phyloP scores from a whole-genome alignment of 768 basidiomycete genomes.

The Butyriboletus loyo region DNA sequence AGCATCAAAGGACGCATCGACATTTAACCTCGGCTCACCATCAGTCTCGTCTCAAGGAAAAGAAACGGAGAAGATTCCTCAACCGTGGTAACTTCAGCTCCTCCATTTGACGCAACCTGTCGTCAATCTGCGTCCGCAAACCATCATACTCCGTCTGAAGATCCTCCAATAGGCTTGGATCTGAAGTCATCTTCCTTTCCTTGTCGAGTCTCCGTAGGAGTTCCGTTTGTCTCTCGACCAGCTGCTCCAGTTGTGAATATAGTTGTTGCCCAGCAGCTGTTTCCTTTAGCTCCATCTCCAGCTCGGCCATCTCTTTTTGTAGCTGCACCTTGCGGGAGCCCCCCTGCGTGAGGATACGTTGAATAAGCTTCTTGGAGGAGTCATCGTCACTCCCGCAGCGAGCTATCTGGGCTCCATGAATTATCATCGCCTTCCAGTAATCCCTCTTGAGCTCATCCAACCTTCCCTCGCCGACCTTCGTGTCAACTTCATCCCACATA shows the following conservation, averaged over 20 bases:
- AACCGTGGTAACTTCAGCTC: slow-evolving; percentile 7
- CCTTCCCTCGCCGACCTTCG: slow-evolving; percentile 17
- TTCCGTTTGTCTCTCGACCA: slow-evolving; percentile 7
- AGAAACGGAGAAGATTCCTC: neutral
- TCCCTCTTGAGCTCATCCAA: slow-evolving; percentile 3
- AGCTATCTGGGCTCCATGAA: slow-evolving; percentile 6
- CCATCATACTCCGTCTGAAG: slow-evolving; percentile 12
- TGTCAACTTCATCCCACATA: slow-evolving; percentile 36
- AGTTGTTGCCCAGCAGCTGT: slow-evolving; percentile 5
- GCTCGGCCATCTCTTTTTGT: slow-evolving; percentile 8
- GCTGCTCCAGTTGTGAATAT: neutral
- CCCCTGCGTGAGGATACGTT: neutral
- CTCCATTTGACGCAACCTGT: slow-evolving; percentile 9
- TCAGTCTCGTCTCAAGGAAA: neutral
- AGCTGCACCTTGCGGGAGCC: neutral
- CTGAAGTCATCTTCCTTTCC: slow-evolving; percentile 4
- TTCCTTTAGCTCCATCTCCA: slow-evolving; percentile 6
- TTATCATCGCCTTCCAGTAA: slow-evolving; percentile 10
- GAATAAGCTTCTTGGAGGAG: slow-evolving; percentile 9
- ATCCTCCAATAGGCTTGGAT: neutral
- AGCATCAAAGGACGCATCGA: neutral
- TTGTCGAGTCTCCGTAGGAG: slow-evolving; percentile 5
- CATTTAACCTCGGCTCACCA: neutral
- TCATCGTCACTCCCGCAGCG: slow-evolving; percentile 7
- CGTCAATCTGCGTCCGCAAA: neutral